phyloP scores from a whole-genome alignment of 768 basidiomycete genomes.

The Tylopilus intermedius region DNA sequence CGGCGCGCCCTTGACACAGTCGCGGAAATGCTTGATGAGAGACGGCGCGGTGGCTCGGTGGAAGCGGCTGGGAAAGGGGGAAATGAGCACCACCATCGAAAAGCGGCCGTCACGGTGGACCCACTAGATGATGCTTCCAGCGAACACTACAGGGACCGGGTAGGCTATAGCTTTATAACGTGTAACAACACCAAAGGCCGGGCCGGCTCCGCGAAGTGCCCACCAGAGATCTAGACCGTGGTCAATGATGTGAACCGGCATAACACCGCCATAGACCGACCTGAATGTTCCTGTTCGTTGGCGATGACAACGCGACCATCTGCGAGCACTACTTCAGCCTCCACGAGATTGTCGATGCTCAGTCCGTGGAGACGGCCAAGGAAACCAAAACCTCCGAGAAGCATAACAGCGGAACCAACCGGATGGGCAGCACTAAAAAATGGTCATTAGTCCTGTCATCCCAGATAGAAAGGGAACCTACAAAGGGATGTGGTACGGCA shows the following conservation, averaged over 20 bases:
- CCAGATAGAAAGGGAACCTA: conserved; percentile 33
- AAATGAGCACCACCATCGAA: conserved; percentile 1
- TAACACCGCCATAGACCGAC: conserved; percentile 32
- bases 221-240: conserved; percentile 69
- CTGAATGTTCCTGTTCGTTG: conserved; percentile 66
- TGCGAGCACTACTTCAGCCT: conserved; percentile 87
- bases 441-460: conserved; percentile 6
- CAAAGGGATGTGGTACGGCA: conserved; percentile 82
- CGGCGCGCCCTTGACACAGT: conserved; percentile 86
- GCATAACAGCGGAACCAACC: conserved; percentile 73
- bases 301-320: conserved; percentile 82
- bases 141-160: conserved; percentile 86
- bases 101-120: conserved; percentile 8
- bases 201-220: conserved; percentile 80
- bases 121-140: conserved; percentile 92
- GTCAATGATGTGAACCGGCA: not conserved
- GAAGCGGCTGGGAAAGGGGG: conserved; percentile 59
- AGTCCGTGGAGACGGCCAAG: conserved; percentile 78
- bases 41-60: conserved; percentile 82
- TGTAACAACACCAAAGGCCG: conserved; percentile 78
- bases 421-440: conserved; percentile 68
- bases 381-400: conserved; percentile 87
- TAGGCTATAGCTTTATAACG: conserved; percentile 88
- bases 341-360: conserved; percentile 85
- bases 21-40: conserved; percentile 86